Evolutionary conservation across 192 early-diverging fungal genomes (phyloP), one percentile per base, ranked within the genome.

Genomic region (Spinellus fusiger): DNA sequence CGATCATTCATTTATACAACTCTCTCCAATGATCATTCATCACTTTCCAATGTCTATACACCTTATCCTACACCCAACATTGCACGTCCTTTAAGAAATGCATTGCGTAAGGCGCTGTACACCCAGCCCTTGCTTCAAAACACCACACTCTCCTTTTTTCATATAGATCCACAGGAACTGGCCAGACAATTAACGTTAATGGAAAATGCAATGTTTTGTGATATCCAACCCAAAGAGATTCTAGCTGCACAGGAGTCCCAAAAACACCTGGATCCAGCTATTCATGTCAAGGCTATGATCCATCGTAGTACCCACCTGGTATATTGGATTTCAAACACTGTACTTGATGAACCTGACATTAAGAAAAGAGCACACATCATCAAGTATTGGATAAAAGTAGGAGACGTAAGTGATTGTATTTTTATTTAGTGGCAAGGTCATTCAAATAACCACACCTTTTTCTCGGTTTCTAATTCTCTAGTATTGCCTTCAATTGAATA

Each of bases 331-430:
- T 83, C 83, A 10, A 73, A 81, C 12, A 78, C 80, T 8, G 90
- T 97, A 34, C 74, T 97, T 22, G 65, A 70, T 5, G 93, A 93
- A 52, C 26, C 47, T 10, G 90, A 92, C 49, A 59, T 83, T 1
- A 90, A 89, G 58, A 75, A 78, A 18, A 84, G 93, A n/a, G 74
- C 83, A 16, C 68, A 69, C 0, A 58, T 84, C 12, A 64, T 93
- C 20, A 89, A 88, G 70, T 84, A 89, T 68, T 93, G 89, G 76
- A 88, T 95, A 40, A 84, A 90, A 54, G 78, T 95, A 6, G 81
- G 82, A 20, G 86, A 81, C 56, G 72, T 76, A 74, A 66, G 74
- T 63, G 56, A 59, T 46, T 49, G 50, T 6, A 53, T 47, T 18
- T 13, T 5, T 53, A 33, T n/a, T 27, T 48, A 20, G 18, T 31